Evolutionary conservation across 306 rosid genomes (phyloP).

Genomic region (Fragaria nilgerrensis): DNA sequence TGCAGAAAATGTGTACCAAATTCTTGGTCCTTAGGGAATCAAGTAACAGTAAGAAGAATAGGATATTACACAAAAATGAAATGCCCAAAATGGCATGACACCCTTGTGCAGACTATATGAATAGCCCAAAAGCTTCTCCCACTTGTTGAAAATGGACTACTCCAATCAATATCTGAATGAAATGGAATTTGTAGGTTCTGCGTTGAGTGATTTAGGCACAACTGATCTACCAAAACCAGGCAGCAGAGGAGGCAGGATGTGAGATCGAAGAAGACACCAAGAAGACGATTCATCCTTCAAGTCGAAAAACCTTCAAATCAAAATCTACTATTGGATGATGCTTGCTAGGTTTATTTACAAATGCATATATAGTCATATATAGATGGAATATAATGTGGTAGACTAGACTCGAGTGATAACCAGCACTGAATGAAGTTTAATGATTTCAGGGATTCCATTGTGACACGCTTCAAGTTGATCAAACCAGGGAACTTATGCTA

Average conservation of each 20-base stretch:
- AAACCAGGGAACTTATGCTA: constrained; percentile 33
- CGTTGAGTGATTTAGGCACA: constrained; percentile 30
- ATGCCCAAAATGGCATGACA: constrained; percentile 31
- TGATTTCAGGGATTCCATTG: constrained; percentile 43
- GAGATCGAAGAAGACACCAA: constrained; percentile 29
- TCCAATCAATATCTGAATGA: constrained; percentile 8
- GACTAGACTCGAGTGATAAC: constrained; percentile 9
- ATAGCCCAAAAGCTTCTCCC: background rate
- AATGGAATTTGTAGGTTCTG: constrained; percentile 35
- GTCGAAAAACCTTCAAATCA: constrained; percentile 48
- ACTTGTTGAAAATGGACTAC: background rate
- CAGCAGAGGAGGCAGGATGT: constrained; percentile 28
- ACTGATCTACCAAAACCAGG: constrained; percentile 14
- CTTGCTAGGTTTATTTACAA: background rate
- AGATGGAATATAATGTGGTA: background rate
- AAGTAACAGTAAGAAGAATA: background rate
- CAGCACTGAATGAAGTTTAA: constrained; percentile 13
- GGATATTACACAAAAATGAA: background rate
- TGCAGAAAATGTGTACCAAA: background rate
- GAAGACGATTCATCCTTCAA: constrained; percentile 25
- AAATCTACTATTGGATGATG: background rate
- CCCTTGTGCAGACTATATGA: constrained; percentile 40
- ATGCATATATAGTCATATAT: background rate
- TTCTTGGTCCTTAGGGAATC: background rate
- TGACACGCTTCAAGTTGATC: constrained; percentile 26